phyloP scores from a whole-genome alignment of 768 basidiomycete species.

The Leccinum barrowsii region DNA sequence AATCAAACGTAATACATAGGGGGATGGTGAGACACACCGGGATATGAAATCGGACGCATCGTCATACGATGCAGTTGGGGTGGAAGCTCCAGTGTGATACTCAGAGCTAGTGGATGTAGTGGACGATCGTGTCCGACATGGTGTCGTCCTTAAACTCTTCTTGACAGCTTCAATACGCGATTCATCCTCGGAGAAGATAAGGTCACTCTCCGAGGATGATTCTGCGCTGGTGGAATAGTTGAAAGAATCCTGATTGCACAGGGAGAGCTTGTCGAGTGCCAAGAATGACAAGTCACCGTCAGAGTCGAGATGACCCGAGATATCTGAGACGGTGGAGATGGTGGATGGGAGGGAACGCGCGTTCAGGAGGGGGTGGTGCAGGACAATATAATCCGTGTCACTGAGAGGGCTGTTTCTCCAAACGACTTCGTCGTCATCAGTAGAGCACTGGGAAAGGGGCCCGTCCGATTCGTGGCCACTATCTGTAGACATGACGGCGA shows the following conservation, averaged over 20 bases:
- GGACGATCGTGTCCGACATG: slow-evolving; percentile 1
- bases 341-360: slow-evolving; percentile 13
- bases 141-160: neutral
- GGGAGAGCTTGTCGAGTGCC: slow-evolving; percentile 19
- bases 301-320: neutral
- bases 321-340: slow-evolving; percentile 10
- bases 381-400: slow-evolving; percentile 25
- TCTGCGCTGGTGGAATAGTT: slow-evolving; percentile 1
- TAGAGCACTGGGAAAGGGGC: slow-evolving; percentile 12
- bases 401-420: slow-evolving; percentile 13
- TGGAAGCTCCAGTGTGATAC: slow-evolving; percentile 7
- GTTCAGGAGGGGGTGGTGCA: slow-evolving; percentile 18
- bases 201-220: slow-evolving; percentile 8
- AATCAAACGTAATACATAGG: neutral
- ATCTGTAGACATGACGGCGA: slow-evolving; percentile 8
- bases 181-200: neutral
- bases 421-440: slow-evolving; percentile 23
- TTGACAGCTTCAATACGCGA: neutral
- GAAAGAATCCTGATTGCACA: slow-evolving; percentile 5
- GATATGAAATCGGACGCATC: slow-evolving; percentile 29
- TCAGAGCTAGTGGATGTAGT: slow-evolving; percentile 6
- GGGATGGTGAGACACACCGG: slow-evolving; percentile 11
- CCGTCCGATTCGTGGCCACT: slow-evolving; percentile 7
- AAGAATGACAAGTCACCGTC: slow-evolving; percentile 11
- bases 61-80: slow-evolving; percentile 20